phyloP scores from a whole-genome alignment of 202 grass and related monocot species.

The Thinopyrum obtusiflorum region DNA sequence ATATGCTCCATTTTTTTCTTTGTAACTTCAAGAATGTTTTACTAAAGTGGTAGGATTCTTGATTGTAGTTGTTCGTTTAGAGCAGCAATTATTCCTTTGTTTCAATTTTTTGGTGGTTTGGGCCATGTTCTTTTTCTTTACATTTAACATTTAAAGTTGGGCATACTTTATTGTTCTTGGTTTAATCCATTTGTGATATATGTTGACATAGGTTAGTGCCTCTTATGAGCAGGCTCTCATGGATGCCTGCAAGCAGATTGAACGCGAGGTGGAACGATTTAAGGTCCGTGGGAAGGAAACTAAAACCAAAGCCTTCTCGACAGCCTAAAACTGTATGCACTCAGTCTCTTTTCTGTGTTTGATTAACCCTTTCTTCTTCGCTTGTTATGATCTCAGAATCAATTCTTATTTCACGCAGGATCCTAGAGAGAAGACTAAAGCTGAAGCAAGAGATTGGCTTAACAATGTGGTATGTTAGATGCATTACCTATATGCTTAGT shows the following conservation, averaged over 20 bases:
- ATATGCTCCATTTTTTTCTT: too few relatives aligned
- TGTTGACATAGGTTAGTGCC: constrained; percentile 25
- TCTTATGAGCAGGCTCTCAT: constrained; percentile 96
- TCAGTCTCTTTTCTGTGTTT: background rate
- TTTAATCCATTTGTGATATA: constrained; percentile 69
- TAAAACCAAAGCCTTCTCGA: constrained; percentile 94
- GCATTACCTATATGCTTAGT: background rate
- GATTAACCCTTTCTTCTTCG: background rate
- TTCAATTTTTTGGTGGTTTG: too few relatives aligned
- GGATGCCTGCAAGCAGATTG: constrained; percentile 95
- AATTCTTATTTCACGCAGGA: constrained; percentile 49
- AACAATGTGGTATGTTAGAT: constrained; percentile 84
- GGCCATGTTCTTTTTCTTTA: too few relatives aligned
- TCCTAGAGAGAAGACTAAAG: constrained; percentile 91
- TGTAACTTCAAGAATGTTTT: too few relatives aligned
- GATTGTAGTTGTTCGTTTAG: too few relatives aligned
- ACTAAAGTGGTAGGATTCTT: too few relatives aligned
- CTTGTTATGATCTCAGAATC: background rate
- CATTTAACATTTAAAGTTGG: too few relatives aligned
- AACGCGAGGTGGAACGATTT: constrained; percentile 96
- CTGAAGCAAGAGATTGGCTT: constrained; percentile 95
- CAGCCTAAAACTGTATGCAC: constrained; percentile 95
- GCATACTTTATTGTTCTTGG: constrained; percentile 11
- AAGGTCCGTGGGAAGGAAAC: too few relatives aligned
- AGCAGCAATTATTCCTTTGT: too few relatives aligned